A percentile compares a stretch with the other conserved stretches of the same genome.
phyloP scores from a whole-genome alignment of 257 asterid species.

The Penstemon davidsonii region DNA sequence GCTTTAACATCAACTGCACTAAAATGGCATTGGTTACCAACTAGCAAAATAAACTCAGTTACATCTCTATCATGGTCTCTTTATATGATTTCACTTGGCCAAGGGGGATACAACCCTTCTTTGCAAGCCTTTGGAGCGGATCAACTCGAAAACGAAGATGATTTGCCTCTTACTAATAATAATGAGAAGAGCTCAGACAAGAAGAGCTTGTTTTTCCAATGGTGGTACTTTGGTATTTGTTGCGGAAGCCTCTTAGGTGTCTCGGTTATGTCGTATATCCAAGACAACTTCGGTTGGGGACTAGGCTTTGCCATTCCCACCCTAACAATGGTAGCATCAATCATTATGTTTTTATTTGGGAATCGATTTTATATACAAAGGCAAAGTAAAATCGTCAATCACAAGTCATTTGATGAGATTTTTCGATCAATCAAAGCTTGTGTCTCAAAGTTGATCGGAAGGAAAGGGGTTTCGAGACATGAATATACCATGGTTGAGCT shows the following conservation, averaged over 20 bases:
- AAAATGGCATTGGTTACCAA: conserved; percentile 55
- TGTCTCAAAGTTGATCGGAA: conserved; percentile 40
- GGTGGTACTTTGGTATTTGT: conserved; percentile 93
- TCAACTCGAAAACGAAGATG: conserved; percentile 56
- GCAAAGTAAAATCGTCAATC: conserved; percentile 25
- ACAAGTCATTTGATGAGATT: conserved; percentile 34
- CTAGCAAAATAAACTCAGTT: conserved; percentile 35
- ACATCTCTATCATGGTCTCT: conserved; percentile 62
- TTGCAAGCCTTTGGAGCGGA: conserved; percentile 92
- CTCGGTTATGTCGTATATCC: conserved; percentile 75
- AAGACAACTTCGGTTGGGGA: conserved; percentile 90
- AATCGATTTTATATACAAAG: conserved; percentile 47
- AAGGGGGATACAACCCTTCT: conserved; percentile 84
- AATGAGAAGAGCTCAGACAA: conserved; percentile 32
- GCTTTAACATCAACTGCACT: conserved; percentile 70
- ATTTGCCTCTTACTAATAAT: conserved; percentile 37
- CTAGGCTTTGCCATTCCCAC: conserved; percentile 86
- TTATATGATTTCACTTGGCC: conserved; percentile 78
- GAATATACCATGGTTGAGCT: conserved; percentile 48
- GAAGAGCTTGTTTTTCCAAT: conserved; percentile 76
- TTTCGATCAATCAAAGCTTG: conserved; percentile 43
- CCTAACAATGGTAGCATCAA: conserved; percentile 52
- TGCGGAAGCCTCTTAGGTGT: conserved; percentile 86
- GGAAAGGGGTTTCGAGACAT: conserved; percentile 26
- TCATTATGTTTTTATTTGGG: conserved; percentile 57